Evolutionary conservation across 495 filamentous ascomycete genomes (phyloP).

Genomic region (Neurospora tetraspora): DNA sequence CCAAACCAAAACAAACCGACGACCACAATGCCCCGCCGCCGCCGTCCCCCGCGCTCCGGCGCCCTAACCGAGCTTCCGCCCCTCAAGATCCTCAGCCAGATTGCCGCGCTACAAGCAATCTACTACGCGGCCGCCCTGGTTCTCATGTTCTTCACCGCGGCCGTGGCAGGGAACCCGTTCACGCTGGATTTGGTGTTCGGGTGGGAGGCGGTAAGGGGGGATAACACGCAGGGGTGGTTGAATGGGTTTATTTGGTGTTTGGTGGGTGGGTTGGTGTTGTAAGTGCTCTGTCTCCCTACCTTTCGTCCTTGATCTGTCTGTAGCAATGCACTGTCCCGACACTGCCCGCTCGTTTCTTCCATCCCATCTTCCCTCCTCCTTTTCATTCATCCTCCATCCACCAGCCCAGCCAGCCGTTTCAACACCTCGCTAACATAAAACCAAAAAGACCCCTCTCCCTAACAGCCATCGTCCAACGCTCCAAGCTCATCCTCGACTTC

Average conservation of each 20-base stretch:
- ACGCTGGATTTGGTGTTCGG: conserved; percentile 61
- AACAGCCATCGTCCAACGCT: conserved; percentile 69
- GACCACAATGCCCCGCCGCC: conserved; percentile 55
- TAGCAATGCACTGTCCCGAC: neutral
- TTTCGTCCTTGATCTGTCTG: neutral
- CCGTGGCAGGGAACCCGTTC: conserved; percentile 70
- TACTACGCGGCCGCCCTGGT: conserved; percentile 70
- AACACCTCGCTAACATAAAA: neutral
- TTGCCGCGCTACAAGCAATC: conserved; percentile 69
- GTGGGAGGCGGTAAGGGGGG: conserved; percentile 75
- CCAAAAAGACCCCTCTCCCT: conserved; percentile 65
- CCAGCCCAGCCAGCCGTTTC: neutral
- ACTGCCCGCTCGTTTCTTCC: neutral
- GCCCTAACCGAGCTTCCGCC: conserved; percentile 74
- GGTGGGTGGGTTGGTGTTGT: conserved; percentile 65
- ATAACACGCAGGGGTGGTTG: conserved; percentile 90
- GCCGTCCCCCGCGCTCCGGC: conserved; percentile 68
- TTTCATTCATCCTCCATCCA: too few relatives aligned
- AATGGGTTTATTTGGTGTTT: conserved; percentile 80
- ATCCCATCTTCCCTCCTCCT: neutral
- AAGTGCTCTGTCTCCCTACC: conserved; percentile 3
- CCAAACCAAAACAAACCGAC: neutral
- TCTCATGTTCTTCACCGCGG: conserved; percentile 78
- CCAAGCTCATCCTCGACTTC: conserved; percentile 90
- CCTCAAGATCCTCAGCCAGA: conserved; percentile 77